Evolutionary conservation across 179 eudicot genomes (phyloP).

Genomic region (Beta corolliflora): DNA sequence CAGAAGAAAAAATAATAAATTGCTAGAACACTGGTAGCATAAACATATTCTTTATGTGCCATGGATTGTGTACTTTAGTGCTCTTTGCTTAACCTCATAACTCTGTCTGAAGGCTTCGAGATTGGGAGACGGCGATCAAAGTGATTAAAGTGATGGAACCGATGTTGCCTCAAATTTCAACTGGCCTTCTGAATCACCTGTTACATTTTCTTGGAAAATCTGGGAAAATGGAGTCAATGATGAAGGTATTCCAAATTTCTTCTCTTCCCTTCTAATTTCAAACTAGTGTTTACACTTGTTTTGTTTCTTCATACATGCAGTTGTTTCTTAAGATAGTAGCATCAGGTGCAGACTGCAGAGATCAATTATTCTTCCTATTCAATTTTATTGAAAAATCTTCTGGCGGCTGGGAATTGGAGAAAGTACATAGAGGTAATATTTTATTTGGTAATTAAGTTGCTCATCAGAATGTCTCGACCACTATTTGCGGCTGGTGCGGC

Average conservation of each 20-base stretch:
- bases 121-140: slow-evolving; percentile 69
- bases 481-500: not conserved
- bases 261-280: not conserved
- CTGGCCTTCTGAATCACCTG: slow-evolving; percentile 81
- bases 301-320: slow-evolving; percentile 41
- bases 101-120: slow-evolving; percentile 60
- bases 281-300: slow-evolving; percentile 6
- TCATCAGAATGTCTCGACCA: too few species aligned
- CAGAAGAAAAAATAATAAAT: not conserved
- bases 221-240: slow-evolving; percentile 85
- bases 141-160: slow-evolving; percentile 71
- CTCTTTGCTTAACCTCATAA: slow-evolving; percentile 15
- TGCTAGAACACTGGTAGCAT: not conserved
- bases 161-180: slow-evolving; percentile 57
- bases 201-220: slow-evolving; percentile 79
- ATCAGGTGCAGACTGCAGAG: slow-evolving; percentile 67
- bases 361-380: slow-evolving; percentile 66
- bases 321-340: slow-evolving; percentile 79
- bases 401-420: slow-evolving; percentile 92
- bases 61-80: not conserved
- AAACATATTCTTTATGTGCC: not conserved
- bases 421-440: slow-evolving; percentile 80
- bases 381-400: slow-evolving; percentile 71
- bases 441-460: not conserved
- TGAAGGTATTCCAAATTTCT: slow-evolving; percentile 66